Evolutionary conservation across 441 rosid genomes (phyloP).

Genomic region (Biscutella laevigata): DNA sequence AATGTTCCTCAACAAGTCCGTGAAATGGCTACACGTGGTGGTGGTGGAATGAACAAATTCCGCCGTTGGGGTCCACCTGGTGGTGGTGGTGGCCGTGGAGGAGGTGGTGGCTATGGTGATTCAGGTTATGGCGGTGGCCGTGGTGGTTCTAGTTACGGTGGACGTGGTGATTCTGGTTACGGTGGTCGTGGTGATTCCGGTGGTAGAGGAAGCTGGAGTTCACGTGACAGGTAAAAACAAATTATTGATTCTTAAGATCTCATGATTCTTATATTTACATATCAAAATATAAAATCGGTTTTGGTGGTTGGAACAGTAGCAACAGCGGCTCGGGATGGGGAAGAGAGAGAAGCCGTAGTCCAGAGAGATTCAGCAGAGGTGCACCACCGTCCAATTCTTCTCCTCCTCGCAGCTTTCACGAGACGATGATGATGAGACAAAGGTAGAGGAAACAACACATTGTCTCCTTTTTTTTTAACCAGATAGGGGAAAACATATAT

Average conservation of each 20-base stretch:
- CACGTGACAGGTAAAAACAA: constrained; percentile 48
- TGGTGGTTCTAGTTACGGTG: constrained; percentile 28
- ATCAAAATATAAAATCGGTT: background rate
- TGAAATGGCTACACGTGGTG: constrained; percentile 74
- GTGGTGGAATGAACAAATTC: constrained; percentile 49
- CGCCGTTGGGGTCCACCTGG: constrained; percentile 67
- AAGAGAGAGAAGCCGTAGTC: constrained; percentile 52
- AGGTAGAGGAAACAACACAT: too few species aligned
- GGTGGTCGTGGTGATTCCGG: constrained; percentile 28
- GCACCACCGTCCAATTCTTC: constrained; percentile 11
- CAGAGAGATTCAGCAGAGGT: constrained; percentile 33
- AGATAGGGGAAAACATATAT: constrained; percentile 7
- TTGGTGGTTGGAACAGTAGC: constrained; percentile 20
- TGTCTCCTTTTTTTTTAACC: background rate
- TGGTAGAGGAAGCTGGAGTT: constrained; percentile 38
- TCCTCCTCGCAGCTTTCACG: constrained; percentile 28
- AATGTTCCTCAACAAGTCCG: constrained; percentile 73
- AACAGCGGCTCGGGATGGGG: constrained; percentile 35
- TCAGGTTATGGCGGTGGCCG: constrained; percentile 32
- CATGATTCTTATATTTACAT: background rate
- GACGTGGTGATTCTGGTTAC: constrained; percentile 6
- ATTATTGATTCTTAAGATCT: background rate
- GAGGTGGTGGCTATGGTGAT: constrained; percentile 33
- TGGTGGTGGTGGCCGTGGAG: constrained; percentile 44
- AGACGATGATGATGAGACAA: constrained; percentile 26